Base-by-base conservation (phyloP, 2,329 filamentous ascomycete species). In the Claviceps fusiformis region DNA sequence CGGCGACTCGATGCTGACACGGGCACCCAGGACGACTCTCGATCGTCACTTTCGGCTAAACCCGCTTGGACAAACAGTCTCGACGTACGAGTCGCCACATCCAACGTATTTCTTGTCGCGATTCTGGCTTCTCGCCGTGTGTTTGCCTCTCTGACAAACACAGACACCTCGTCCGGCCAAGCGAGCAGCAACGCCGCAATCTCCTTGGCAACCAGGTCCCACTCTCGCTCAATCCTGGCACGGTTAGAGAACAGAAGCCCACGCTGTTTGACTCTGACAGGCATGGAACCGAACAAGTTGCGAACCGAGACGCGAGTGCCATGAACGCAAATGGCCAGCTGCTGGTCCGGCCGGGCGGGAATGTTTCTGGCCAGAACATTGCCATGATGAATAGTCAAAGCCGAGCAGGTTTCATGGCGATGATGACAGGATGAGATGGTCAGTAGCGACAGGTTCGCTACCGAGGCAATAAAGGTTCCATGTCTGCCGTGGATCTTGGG, bases 241-340 rank as follows among this genome's bases (percentile, higher is more conserved):
- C 74, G 75, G 62, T 81, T 72, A 44, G 75, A 67, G 59, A 73
- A 70, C 3, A 82, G 61, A 0, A 80, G 62, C 0, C 82, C 80
- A 59, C 90, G 80, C 62, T 90, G 87, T 65, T 93, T 95, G 31
- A 95, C 85, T 15, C 92, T 83, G 13, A 96, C 92, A 0, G 92
- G 90, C 81, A 96, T 88, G 56, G 84, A 86, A 0, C 91, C 90
- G 69, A 96, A 97, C 1, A 96, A 73, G 66, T 95, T 85, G 55
- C 84, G 81, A 6, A 95, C 85, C 0, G 77, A 78, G 2, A 92
- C 82, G 33, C 81, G 79, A 0, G 91, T 95, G 5, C 92, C 92
- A 70, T 88, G 82, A 24, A 73, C 67, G 55, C 76, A 78, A 41
- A 70, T 71, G 9, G 75, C 62, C 7, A 88, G 62, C 50, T 76